A percentile compares a stretch with the other conserved stretches of the same genome.
These are phyloP conservation scores for Globisporangium nagaii DNA, from an alignment of 352 stramenopile species.

Conservation along the genomic window DNA sequence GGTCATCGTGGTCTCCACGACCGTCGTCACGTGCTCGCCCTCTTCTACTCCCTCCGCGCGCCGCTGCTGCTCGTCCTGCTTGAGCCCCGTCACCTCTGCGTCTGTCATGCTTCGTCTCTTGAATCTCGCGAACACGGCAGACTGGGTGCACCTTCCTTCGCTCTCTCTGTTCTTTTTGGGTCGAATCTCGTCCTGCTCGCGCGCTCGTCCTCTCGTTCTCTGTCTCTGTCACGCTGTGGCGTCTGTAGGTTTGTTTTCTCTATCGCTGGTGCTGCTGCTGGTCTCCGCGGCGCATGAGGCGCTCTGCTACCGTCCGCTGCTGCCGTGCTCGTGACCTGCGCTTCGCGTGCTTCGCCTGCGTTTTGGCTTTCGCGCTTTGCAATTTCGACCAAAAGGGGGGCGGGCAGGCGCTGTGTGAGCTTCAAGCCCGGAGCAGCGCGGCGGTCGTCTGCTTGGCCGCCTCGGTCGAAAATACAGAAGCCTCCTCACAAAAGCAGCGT, in stretches of 20 bases:
- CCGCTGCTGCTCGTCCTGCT: background rate
- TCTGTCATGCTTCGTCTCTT: conserved; percentile 11
- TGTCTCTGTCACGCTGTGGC: background rate
- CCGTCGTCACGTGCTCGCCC: background rate
- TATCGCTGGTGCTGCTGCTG: background rate
- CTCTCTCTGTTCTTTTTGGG: background rate
- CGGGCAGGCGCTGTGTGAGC: background rate
- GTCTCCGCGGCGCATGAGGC: background rate
- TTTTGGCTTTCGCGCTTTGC: background rate
- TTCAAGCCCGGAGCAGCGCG: background rate
- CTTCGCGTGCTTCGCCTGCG: background rate
- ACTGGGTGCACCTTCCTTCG: background rate
- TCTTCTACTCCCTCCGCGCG: background rate
- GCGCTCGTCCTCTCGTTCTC: background rate
- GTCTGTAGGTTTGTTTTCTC: background rate
- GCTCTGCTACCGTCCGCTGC: background rate
- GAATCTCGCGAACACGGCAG: no score
- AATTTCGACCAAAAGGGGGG: background rate
- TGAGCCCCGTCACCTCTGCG: conserved; percentile 3
- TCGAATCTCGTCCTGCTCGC: conserved; percentile 3
- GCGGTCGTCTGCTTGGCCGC: no score
- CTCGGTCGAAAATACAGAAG: no score
- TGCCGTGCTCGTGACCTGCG: no score
- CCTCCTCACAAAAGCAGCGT: no score
- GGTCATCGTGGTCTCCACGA: background rate